A percentile compares a stretch with the other conserved stretches of the same genome.
phyloP scores from a whole-genome alignment of 2,329 filamentous ascomycete species.

The Trichoderma sp. region DNA sequence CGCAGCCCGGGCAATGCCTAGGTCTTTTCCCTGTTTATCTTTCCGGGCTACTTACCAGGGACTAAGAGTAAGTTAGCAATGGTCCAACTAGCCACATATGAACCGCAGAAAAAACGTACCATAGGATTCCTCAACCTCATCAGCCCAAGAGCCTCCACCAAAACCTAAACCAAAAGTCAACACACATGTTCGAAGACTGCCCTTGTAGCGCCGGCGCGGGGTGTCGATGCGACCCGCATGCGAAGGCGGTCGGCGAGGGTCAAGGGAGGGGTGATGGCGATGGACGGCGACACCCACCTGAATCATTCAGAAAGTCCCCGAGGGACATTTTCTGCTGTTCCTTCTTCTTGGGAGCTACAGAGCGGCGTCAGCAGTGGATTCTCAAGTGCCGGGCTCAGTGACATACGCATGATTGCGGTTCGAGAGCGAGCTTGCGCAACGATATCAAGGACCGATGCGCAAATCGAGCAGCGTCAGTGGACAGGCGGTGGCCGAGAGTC shows the following conservation, averaged over 20 bases:
- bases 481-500: slow-evolving; percentile 19
- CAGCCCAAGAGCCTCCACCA: slow-evolving; percentile 86
- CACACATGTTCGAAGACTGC: slow-evolving; percentile 33
- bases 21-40: background rate
- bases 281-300: slow-evolving; percentile 65
- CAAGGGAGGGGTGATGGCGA: slow-evolving; percentile 30
- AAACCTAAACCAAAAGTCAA: slow-evolving; percentile 46
- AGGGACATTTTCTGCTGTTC: slow-evolving; percentile 97
- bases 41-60: slow-evolving; percentile 40
- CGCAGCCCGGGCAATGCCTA: slow-evolving; percentile 10
- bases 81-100: background rate
- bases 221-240: slow-evolving; percentile 31
- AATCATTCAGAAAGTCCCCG: slow-evolving; percentile 90
- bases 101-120: slow-evolving; percentile 55
- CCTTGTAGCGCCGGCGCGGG: slow-evolving; percentile 38
- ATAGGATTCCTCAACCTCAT: slow-evolving; percentile 93
- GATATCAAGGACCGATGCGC: slow-evolving; percentile 47
- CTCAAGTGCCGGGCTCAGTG: slow-evolving; percentile 25
- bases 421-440: slow-evolving; percentile 53
- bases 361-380: slow-evolving; percentile 30
- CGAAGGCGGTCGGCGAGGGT: slow-evolving; percentile 35
- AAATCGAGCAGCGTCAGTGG: slow-evolving; percentile 34
- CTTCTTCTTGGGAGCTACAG: slow-evolving; percentile 85
- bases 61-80: slow-evolving; percentile 41
- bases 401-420: slow-evolving; percentile 67